Percentiles rank a stretch among this genome's conserved stretches.
Evolutionary conservation across 2,329 filamentous ascomycete species (phyloP).

Genomic region (Iodosphaeria phyllophila): DNA sequence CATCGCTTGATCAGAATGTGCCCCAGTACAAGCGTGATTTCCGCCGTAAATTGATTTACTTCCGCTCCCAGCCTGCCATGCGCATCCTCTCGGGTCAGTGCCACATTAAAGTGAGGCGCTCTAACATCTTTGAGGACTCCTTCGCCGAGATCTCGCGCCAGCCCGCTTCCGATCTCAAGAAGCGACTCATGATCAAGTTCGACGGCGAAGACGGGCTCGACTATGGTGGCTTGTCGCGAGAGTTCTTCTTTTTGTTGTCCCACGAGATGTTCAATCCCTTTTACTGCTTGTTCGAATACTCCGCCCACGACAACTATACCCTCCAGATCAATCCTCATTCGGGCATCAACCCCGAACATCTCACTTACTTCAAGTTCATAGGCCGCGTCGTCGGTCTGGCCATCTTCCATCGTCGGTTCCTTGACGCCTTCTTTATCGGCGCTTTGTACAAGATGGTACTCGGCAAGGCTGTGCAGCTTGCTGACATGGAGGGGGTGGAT

Average conservation of each 20-base stretch:
- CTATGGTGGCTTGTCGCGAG: conserved; percentile 91
- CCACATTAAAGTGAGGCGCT: conserved; percentile 91
- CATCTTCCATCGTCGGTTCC: conserved; percentile 93
- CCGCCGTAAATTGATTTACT: conserved; percentile 94
- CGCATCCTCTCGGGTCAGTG: conserved; percentile 92
- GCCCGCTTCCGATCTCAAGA: conserved; percentile 90
- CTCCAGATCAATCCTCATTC: conserved; percentile 99
- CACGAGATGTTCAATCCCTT: conserved; percentile 99
- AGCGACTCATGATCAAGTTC: conserved; percentile 98
- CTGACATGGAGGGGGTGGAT: conserved; percentile 98
- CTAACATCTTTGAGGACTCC: conserved; percentile 96
- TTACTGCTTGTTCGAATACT: conserved; percentile 98
- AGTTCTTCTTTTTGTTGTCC: conserved; percentile 98
- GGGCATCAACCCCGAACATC: conserved; percentile 95
- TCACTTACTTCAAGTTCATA: conserved; percentile 99
- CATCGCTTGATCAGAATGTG: conserved; percentile 92
- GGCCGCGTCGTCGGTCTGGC: conserved; percentile 90
- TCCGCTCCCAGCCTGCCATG: conserved; percentile 91
- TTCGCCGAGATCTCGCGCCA: conserved; percentile 98
- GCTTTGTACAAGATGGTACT: conserved; percentile 99
- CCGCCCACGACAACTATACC: conserved; percentile 98
- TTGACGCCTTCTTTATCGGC: conserved; percentile 98
- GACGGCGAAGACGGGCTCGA: conserved; percentile 96
- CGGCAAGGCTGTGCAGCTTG: conserved; percentile 74
- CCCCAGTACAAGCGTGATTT: conserved; percentile 99